phyloP scores from a whole-genome alignment of 768 basidiomycete genomes.

The Tricholoma terreum region DNA sequence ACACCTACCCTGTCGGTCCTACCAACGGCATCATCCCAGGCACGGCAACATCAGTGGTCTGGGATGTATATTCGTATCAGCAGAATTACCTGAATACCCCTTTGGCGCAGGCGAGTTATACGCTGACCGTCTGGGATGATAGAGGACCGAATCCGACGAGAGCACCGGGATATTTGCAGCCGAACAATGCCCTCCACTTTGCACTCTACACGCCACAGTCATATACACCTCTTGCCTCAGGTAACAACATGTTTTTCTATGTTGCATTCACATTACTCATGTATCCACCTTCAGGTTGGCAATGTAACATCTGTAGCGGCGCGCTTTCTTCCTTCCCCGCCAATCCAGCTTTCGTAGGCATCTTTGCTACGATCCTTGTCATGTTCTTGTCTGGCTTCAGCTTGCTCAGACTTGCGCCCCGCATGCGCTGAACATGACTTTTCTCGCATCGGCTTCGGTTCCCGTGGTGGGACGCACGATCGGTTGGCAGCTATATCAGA shows the following conservation, averaged over 20 bases:
- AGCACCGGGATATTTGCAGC: slow-evolving; percentile 60
- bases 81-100: slow-evolving; percentile 57
- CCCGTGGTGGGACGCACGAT: neutral
- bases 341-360: slow-evolving; percentile 54
- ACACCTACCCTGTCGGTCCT: slow-evolving; percentile 86
- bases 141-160: slow-evolving; percentile 63
- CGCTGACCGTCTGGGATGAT: slow-evolving; percentile 78
- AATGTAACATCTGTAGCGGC: slow-evolving; percentile 47
- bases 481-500: neutral
- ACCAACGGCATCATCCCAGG: slow-evolving; percentile 70
- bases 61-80: slow-evolving; percentile 81
- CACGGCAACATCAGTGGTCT: slow-evolving; percentile 66
- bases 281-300: slow-evolving; percentile 44
- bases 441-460: neutral
- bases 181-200: slow-evolving; percentile 71
- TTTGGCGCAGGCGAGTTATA: slow-evolving; percentile 74
- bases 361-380: slow-evolving; percentile 56
- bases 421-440: neutral
- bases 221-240: slow-evolving; percentile 64
- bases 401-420: slow-evolving; percentile 38
- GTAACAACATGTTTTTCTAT: slow-evolving; percentile 24
- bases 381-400: slow-evolving; percentile 66
- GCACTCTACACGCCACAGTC: slow-evolving; percentile 77
- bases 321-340: slow-evolving; percentile 33
- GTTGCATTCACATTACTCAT: neutral